These are phyloP conservation scores for Malassezia brasiliensis DNA, from an alignment of 1,284 basidiomycete genomes.

Conservation along the genomic window DNA sequence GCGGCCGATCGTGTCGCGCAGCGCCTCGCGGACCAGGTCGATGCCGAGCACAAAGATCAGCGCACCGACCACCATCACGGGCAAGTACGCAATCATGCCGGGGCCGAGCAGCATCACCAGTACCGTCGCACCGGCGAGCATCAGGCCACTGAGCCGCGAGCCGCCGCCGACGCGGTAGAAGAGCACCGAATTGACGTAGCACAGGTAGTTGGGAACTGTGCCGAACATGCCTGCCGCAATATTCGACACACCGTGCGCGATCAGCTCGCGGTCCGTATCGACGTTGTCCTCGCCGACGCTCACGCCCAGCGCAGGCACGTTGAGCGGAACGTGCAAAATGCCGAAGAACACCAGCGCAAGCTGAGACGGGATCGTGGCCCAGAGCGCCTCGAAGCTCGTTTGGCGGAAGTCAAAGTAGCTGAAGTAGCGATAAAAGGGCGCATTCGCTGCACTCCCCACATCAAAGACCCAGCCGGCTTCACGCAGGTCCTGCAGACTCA, in stretches of 20 bases:
- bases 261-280: constrained; percentile 82
- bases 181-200: constrained; percentile 49
- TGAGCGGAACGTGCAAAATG: constrained; percentile 67
- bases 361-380: constrained; percentile 51
- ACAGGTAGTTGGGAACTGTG: constrained; percentile 58
- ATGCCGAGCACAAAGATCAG: constrained; percentile 91
- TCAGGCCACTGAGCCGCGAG: constrained; percentile 69
- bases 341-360: constrained; percentile 69
- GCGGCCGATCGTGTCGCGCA: constrained; percentile 88
- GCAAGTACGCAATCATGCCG: constrained; percentile 48
- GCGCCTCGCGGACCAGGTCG: constrained; percentile 79
- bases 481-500: constrained; percentile 60
- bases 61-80: constrained; percentile 56
- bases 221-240: constrained; percentile 69
- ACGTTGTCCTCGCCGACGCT: constrained; percentile 78
- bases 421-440: constrained; percentile 46
- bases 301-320: constrained; percentile 81
- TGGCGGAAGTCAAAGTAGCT: constrained; percentile 45
- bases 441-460: constrained; percentile 52
- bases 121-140: constrained; percentile 69
- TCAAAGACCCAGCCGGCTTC: constrained; percentile 80
- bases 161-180: constrained; percentile 87
- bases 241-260: constrained; percentile 88
- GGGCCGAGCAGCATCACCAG: constrained; percentile 72
- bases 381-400: constrained; percentile 40